phyloP scores from a whole-genome alignment of 768 basidiomycete species.

The Suillus fuscotomentosus region DNA sequence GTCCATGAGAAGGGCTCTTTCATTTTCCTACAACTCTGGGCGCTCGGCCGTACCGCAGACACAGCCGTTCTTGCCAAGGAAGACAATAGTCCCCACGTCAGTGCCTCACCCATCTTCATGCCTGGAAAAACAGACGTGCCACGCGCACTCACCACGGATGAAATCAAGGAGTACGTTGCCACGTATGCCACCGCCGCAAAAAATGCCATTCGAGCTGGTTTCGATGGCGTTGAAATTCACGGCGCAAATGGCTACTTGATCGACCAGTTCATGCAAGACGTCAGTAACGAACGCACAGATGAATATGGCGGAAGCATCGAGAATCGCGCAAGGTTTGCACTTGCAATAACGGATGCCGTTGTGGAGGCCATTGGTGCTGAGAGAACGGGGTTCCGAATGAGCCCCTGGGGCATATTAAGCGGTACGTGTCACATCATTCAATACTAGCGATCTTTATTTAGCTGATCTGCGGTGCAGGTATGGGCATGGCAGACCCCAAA shows the following conservation, averaged over 20 bases:
- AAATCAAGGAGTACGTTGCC: slow-evolving; percentile 32
- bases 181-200: slow-evolving; percentile 31
- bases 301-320: slow-evolving; percentile 68
- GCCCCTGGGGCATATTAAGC: slow-evolving; percentile 46
- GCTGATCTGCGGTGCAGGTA: slow-evolving; percentile 30
- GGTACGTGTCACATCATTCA: not conserved
- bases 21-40: slow-evolving; percentile 53
- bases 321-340: slow-evolving; percentile 53
- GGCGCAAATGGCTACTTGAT: slow-evolving; percentile 44
- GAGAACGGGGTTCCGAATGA: slow-evolving; percentile 52
- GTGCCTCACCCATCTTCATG: slow-evolving; percentile 31
- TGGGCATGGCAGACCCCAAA: slow-evolving; percentile 54
- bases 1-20: slow-evolving; percentile 54
- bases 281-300: slow-evolving; percentile 59
- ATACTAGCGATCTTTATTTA: slow-evolving; percentile 5
- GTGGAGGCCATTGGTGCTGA: slow-evolving; percentile 50
- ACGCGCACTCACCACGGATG: slow-evolving; percentile 22
- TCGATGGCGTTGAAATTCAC: slow-evolving; percentile 48
- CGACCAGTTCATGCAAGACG: slow-evolving; percentile 63
- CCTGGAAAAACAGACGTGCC: slow-evolving; percentile 12
- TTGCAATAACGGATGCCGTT: slow-evolving; percentile 55
- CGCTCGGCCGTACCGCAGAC: slow-evolving; percentile 45
- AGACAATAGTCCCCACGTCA: slow-evolving; percentile 29
- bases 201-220: slow-evolving; percentile 39
- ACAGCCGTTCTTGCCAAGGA: slow-evolving; percentile 33